Evolutionary conservation across 1,284 basidiomycete species (phyloP).

Genomic region (Trichosporon asahii): DNA sequence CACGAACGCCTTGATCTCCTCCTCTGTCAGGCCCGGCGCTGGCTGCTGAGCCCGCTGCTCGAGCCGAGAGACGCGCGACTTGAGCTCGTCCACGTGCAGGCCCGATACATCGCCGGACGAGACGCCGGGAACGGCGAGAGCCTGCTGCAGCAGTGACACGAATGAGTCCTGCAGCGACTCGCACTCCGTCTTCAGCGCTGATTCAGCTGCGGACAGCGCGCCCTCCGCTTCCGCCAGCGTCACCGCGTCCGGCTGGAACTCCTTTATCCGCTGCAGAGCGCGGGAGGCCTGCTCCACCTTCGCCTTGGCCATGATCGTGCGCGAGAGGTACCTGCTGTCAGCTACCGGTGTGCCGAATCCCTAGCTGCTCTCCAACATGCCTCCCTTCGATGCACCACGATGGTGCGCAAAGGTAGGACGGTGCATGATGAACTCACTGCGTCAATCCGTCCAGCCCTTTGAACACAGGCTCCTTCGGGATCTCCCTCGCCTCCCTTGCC

Average conservation of each 20-base stretch:
- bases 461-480: neutral
- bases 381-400: no score
- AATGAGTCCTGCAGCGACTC: conserved; percentile 10
- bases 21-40: neutral
- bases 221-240: conserved; percentile 5
- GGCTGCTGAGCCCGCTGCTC: neutral
- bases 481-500: neutral
- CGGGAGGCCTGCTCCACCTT: conserved; percentile 1
- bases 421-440: neutral
- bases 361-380: no score
- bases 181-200: neutral
- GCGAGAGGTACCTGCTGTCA: neutral
- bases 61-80: neutral
- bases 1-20: neutral
- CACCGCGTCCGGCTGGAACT: neutral
- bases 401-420: no score
- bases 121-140: conserved; percentile 1
- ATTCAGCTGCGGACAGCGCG: conserved; percentile 1
- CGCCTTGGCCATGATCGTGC: neutral
- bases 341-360: no score
- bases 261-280: neutral
- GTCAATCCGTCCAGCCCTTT: neutral
- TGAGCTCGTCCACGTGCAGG: conserved; percentile 3
- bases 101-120: neutral
- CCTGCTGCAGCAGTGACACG: conserved; percentile 7